Evolutionary conservation across 2,329 filamentous ascomycete genomes (phyloP).

Genomic region (Trichocomaceae sp.): DNA sequence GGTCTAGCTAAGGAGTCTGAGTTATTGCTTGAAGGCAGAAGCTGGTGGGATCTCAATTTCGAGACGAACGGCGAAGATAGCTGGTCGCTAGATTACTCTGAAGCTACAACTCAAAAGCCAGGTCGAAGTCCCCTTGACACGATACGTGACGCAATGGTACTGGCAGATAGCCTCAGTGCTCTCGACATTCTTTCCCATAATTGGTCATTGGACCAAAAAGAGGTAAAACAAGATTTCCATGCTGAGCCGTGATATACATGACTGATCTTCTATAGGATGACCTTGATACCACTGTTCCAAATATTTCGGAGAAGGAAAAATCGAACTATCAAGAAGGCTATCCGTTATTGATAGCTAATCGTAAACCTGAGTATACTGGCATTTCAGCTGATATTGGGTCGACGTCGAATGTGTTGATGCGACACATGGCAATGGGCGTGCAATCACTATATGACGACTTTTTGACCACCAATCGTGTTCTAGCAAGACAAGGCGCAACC

Average conservation of each 20-base stretch:
- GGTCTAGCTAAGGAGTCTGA: slow-evolving; percentile 53
- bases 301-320: slow-evolving; percentile 48
- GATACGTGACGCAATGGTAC: slow-evolving; percentile 23
- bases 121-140: slow-evolving; percentile 22
- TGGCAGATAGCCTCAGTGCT: slow-evolving; percentile 30
- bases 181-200: slow-evolving; percentile 30
- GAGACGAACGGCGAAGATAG: slow-evolving; percentile 43
- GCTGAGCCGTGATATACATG: neutral
- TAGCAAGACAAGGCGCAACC: slow-evolving; percentile 19
- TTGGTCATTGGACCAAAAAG: slow-evolving; percentile 21
- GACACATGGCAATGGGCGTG: slow-evolving; percentile 18
- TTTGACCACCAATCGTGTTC: slow-evolving; percentile 27
- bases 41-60: slow-evolving; percentile 61
- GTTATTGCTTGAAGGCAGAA: slow-evolving; percentile 57
- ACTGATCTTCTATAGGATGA: slow-evolving; percentile 35
- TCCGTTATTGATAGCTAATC: slow-evolving; percentile 48
- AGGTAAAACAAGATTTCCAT: slow-evolving; percentile 21
- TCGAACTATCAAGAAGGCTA: slow-evolving; percentile 50
- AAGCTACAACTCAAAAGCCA: slow-evolving; percentile 12
- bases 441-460: slow-evolving; percentile 1
- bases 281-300: slow-evolving; percentile 59
- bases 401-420: slow-evolving; percentile 25
- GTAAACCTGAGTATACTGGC: slow-evolving; percentile 38
- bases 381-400: slow-evolving; percentile 31
- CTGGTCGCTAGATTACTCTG: slow-evolving; percentile 40